Evolutionary conservation across 345 rosid species (phyloP).

Genomic region (Abelmoschus esculentus): DNA sequence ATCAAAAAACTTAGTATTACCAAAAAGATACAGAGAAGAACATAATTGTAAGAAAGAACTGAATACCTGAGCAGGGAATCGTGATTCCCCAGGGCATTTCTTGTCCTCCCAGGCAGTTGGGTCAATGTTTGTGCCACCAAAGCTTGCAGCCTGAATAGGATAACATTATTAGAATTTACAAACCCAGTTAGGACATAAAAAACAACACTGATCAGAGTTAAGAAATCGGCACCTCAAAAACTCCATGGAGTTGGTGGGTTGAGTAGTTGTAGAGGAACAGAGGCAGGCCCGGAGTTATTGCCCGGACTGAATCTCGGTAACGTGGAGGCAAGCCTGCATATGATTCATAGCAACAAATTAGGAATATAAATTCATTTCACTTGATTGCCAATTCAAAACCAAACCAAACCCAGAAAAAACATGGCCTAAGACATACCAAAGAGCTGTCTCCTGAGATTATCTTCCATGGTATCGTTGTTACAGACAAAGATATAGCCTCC

Average conservation of each 20-base stretch:
- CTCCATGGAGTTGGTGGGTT: conserved; percentile 95
- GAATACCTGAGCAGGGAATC: conserved; percentile 89
- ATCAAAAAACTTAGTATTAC: neutral
- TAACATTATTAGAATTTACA: neutral
- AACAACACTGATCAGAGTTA: neutral
- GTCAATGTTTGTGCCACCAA: conserved; percentile 93
- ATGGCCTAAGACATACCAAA: conserved; percentile 43
- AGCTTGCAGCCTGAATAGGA: conserved; percentile 63
- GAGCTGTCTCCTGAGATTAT: conserved; percentile 81
- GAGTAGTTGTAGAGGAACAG: conserved; percentile 97
- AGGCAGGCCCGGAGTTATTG: conserved; percentile 94
- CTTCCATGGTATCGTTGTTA: conserved; percentile 97
- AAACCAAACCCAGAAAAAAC: too few species aligned
- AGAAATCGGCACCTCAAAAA: conserved; percentile 56
- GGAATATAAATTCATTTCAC: neutral
- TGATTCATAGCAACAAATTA: neutral
- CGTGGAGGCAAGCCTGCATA: conserved; percentile 78
- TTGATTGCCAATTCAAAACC: too few species aligned
- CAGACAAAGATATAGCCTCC: conserved; percentile 98
- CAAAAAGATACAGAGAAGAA: neutral
- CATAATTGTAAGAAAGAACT: neutral
- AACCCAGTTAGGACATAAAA: neutral
- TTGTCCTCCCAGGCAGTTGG: conserved; percentile 92
- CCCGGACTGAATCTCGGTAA: conserved; percentile 91
- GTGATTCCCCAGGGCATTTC: conserved; percentile 81